Conservation (phyloP, 352 stramenopile genomes). For the Globisporangium camurandrum region DNA sequence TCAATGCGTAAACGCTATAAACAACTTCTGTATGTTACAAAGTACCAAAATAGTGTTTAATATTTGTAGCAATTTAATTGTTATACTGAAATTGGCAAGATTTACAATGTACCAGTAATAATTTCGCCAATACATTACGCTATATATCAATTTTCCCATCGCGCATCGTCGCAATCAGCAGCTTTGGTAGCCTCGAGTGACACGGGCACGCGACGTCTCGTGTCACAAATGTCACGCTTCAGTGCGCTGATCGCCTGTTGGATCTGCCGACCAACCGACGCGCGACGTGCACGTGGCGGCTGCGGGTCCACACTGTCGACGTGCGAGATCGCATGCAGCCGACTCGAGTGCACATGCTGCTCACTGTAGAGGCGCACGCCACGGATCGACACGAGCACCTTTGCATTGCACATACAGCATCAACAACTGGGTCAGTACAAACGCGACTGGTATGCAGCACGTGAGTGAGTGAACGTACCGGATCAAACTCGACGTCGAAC, state of each 20-base stretch:
- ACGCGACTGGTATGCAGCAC: too few relatives aligned
- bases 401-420: background rate
- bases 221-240: constrained; percentile 15
- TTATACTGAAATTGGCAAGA: too few relatives aligned
- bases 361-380: constrained; percentile 26
- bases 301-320: constrained; percentile 7
- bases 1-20: too few relatives aligned
- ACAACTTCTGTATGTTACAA: too few relatives aligned
- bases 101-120: background rate
- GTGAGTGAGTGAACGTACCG: constrained; percentile 14
- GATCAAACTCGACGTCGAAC: constrained; percentile 42
- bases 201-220: background rate
- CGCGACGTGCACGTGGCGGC: constrained; percentile 10
- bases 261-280: constrained; percentile 16
- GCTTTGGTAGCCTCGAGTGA: too few relatives aligned
- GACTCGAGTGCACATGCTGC: constrained; percentile 10
- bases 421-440: too few relatives aligned
- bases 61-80: too few relatives aligned
- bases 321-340: constrained; percentile 12
- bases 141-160: too few relatives aligned
- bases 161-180: too few relatives aligned
- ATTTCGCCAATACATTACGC: too few relatives aligned
- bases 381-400: constrained; percentile 15
- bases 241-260: constrained; percentile 26
- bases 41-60: too few relatives aligned